These are phyloP conservation scores for Dendrobium huoshanense DNA, from an alignment of 106 monocot genomes.

Conservation along the genomic window DNA sequence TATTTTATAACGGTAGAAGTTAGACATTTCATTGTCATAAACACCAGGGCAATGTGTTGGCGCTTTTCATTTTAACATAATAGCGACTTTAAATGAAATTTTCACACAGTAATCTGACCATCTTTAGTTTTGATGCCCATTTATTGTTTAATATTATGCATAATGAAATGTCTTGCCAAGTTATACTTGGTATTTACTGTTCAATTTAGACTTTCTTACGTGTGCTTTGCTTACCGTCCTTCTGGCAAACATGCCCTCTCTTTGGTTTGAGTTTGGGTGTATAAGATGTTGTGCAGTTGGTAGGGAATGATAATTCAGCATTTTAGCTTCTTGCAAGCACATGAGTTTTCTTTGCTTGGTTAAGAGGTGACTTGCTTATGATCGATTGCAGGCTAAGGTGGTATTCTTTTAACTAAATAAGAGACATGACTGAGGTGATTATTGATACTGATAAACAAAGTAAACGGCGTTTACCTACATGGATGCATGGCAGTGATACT, in stretches of 20 bases:
- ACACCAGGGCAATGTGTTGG: not conserved
- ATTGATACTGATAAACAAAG: constrained; percentile 8
- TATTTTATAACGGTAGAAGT: not conserved
- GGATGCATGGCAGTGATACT: constrained; percentile 36
- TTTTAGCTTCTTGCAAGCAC: not conserved
- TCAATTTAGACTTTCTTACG: not conserved
- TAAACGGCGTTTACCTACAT: constrained; percentile 40
- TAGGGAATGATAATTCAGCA: not conserved
- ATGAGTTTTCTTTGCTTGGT: not conserved
- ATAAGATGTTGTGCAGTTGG: not conserved
- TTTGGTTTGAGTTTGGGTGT: not conserved
- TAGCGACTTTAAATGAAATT: not conserved
- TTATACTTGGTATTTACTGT: not conserved
- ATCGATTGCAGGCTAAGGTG: not conserved
- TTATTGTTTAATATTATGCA: not conserved
- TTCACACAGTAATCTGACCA: not conserved
- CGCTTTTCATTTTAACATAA: not conserved
- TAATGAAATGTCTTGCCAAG: not conserved
- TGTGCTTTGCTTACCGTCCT: not conserved
- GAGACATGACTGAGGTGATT: constrained; percentile 23
- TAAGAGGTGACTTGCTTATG: not conserved
- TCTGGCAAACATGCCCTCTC: not conserved
- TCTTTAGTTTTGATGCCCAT: not conserved
- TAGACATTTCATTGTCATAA: not conserved
- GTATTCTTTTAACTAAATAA: not conserved